A percentile compares a stretch with the other conserved stretches of the same genome.
Evolutionary conservation across 768 basidiomycete species (phyloP).

Genomic region (Sistotremastrum suecicum): DNA sequence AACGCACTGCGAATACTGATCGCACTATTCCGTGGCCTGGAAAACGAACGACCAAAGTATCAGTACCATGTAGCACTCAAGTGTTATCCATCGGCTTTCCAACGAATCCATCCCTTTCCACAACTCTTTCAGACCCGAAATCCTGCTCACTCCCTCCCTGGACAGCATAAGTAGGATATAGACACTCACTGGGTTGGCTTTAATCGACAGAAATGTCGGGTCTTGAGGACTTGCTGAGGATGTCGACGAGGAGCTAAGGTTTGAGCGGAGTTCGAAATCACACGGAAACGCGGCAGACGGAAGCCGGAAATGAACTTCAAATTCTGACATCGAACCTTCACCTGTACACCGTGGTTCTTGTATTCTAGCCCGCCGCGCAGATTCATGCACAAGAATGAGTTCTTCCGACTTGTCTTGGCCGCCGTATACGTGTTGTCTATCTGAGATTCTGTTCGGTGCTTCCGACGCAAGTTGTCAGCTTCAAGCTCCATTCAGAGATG

Average conservation of each 20-base stretch:
- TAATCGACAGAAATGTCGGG: not conserved
- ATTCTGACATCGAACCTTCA: not conserved
- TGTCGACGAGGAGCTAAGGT: not conserved
- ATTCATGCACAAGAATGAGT: not conserved
- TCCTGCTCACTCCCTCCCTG: not conserved
- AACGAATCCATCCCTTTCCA: not conserved
- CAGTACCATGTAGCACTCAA: not conserved
- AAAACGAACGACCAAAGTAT: not conserved
- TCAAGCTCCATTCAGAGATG: too few species aligned
- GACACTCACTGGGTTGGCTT: constrained; percentile 1
- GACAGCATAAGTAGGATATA: not conserved
- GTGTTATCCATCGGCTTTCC: constrained; percentile 2
- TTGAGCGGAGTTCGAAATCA: constrained; percentile 2
- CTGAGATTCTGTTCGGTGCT: too few species aligned
- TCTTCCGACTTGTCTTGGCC: not conserved
- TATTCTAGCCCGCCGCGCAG: not conserved
- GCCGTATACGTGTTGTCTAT: too few species aligned
- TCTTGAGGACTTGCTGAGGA: not conserved
- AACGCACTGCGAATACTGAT: not conserved
- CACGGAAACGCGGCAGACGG: not conserved
- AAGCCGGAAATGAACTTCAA: not conserved
- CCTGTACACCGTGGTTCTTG: not conserved
- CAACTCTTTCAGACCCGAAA: not conserved
- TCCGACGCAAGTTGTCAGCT: too few species aligned
- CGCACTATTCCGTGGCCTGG: constrained; percentile 1